Evolutionary conservation across 169 alveolate genomes (phyloP).

Genomic region (Cryptosporidium meleagridis): DNA sequence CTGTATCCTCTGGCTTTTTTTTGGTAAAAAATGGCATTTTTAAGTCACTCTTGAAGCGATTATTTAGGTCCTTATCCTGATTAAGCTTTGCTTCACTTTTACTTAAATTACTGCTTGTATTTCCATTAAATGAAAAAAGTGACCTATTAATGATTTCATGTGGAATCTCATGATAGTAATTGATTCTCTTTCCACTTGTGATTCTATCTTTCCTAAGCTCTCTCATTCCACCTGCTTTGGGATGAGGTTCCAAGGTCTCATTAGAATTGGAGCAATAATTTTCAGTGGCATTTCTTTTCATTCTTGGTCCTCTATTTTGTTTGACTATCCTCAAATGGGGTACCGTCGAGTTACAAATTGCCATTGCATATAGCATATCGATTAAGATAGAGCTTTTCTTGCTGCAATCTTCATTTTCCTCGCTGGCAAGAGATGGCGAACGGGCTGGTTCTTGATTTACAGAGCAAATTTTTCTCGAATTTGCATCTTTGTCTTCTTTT

Average conservation of each 20-base stretch:
- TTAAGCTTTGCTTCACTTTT: not conserved
- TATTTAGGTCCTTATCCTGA: not conserved
- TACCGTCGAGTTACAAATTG: conserved; percentile 57
- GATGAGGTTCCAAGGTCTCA: not conserved
- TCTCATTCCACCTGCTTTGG: not conserved
- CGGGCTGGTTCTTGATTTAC: not conserved
- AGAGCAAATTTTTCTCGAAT: not conserved
- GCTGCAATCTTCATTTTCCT: not conserved
- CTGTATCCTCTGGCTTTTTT: not conserved
- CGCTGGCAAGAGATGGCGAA: not conserved
- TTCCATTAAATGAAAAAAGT: not conserved
- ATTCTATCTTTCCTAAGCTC: not conserved
- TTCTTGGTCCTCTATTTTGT: not conserved
- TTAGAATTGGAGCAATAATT: not conserved
- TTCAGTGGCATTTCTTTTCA: not conserved
- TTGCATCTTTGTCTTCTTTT: not conserved
- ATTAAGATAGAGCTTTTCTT: conserved; percentile 1
- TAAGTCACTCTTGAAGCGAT: not conserved
- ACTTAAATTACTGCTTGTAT: not conserved
- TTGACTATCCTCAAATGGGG: conserved; percentile 55
- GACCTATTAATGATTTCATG: not conserved
- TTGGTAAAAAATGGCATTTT: not conserved
- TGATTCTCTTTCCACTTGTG: not conserved
- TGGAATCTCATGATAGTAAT: conserved; percentile 3
- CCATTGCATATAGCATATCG: conserved; percentile 73